Conservation (phyloP, 2,329 filamentous ascomycete genomes). For the Paecilomyces sp. region DNA sequence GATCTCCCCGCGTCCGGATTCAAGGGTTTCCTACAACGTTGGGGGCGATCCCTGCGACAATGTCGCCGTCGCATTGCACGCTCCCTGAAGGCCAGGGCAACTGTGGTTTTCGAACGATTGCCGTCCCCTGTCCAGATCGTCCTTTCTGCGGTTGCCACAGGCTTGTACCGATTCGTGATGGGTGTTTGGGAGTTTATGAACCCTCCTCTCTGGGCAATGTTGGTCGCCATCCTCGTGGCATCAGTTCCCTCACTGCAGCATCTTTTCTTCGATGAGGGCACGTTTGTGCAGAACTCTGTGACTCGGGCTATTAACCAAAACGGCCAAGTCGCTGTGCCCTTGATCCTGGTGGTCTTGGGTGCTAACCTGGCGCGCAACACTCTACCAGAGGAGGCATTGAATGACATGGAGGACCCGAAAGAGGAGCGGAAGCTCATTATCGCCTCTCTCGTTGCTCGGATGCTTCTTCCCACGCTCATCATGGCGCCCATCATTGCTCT, state of each 20-base stretch:
- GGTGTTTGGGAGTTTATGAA: conserved; percentile 96
- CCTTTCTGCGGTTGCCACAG: conserved; percentile 36
- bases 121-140: conserved; percentile 47
- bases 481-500: conserved; percentile 88
- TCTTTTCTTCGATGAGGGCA: conserved; percentile 81
- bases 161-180: conserved; percentile 46
- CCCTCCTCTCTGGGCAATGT: conserved; percentile 95
- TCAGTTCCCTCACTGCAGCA: conserved; percentile 75
- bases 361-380: conserved; percentile 93
- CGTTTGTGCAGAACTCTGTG: conserved; percentile 87
- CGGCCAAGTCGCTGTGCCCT: conserved; percentile 83
- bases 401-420: conserved; percentile 62
- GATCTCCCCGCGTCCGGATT: conserved; percentile 19
- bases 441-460: conserved; percentile 78
- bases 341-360: conserved; percentile 91
- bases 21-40: conserved; percentile 18
- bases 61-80: conserved; percentile 11
- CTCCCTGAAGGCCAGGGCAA: conserved; percentile 14
- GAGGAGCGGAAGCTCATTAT: conserved; percentile 71
- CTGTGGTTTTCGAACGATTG: conserved; percentile 40
- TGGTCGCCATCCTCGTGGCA: conserved; percentile 81
- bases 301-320: conserved; percentile 80
- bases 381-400: conserved; percentile 57
- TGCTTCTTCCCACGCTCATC: conserved; percentile 83
- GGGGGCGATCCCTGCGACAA: conserved; percentile 15